phyloP scores from a whole-genome alignment of 345 rosid genomes.

The Rhodamnia rubescens region DNA sequence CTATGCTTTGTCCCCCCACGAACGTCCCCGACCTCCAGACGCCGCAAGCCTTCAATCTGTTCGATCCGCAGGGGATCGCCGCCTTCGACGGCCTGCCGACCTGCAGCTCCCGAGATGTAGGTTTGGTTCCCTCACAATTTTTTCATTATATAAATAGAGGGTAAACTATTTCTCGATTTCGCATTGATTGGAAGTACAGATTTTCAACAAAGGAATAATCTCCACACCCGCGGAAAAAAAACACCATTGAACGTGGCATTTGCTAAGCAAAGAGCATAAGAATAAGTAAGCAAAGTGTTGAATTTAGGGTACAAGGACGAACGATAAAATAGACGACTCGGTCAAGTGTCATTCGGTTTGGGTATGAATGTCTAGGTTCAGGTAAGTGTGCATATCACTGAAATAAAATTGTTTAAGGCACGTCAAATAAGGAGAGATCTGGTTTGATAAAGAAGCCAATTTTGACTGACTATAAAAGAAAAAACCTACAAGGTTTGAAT shows the following conservation, averaged over 20 bases:
- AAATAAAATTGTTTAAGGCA: background rate
- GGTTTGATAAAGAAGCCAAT: background rate
- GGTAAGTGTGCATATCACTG: background rate
- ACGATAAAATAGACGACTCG: background rate
- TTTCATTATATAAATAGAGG: too few species aligned
- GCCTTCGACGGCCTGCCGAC: conserved; percentile 29
- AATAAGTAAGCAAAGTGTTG: background rate
- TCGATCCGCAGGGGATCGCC: conserved; percentile 33
- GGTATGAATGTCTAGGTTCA: background rate
- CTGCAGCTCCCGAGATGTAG: conserved; percentile 52
- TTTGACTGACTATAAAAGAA: background rate
- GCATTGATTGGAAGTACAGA: background rate
- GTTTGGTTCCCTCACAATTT: conserved; percentile 2
- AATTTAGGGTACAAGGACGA: background rate
- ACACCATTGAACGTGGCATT: background rate
- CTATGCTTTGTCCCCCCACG: too few species aligned
- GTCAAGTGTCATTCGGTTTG: background rate
- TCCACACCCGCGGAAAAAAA: background rate
- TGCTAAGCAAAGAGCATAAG: background rate
- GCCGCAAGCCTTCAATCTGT: conserved; percentile 75
- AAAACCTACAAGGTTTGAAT: background rate
- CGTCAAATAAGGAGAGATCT: background rate
- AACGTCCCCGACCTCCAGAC: conserved; percentile 20
- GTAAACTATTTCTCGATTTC: background rate
- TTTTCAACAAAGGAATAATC: background rate